Conservation (phyloP, 805 yeast genomes). For the Pichia eremophila region DNA sequence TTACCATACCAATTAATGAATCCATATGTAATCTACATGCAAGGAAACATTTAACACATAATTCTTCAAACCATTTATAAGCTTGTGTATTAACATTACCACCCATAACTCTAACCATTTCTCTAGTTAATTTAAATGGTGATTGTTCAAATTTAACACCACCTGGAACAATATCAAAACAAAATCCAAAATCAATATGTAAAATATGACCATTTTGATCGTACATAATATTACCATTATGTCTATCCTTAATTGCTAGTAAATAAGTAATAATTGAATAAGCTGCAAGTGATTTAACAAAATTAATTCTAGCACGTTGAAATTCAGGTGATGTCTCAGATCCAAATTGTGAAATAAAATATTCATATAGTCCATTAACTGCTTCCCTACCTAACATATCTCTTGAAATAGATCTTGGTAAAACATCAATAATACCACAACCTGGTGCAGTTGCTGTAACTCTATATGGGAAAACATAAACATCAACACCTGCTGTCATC, state of each 20-base stretch:
- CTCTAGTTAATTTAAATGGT: constrained; percentile 92
- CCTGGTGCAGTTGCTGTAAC: constrained; percentile 99
- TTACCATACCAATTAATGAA: constrained; percentile 72
- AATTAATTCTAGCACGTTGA: constrained; percentile 86
- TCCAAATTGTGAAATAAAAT: constrained; percentile 85
- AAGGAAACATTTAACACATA: constrained; percentile 86
- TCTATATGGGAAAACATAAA: constrained; percentile 85
- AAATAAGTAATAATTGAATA: constrained; percentile 86
- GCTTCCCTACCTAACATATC: constrained; percentile 99
- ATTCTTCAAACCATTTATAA: constrained; percentile 86
- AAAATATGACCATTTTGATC: constrained; percentile 91
- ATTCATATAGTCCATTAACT: constrained; percentile 91
- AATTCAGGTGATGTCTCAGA: constrained; percentile 86
- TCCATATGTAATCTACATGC: constrained; percentile 85
- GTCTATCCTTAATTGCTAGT: constrained; percentile 93
- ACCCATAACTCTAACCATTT: constrained; percentile 96
- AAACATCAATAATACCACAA: constrained; percentile 96
- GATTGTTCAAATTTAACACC: constrained; percentile 98
- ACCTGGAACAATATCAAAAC: constrained; percentile 98
- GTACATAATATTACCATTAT: constrained; percentile 95
- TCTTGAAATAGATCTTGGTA: constrained; percentile 90
- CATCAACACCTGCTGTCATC: constrained; percentile 79
- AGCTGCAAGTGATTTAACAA: constrained; percentile 89
- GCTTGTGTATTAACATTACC: constrained; percentile 80
- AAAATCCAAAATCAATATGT: constrained; percentile 97